Percentiles rank a stretch among this genome's conserved stretches.
phyloP scores from a whole-genome alignment of 2,329 filamentous ascomycete species.

The Botrytis elliptica region DNA sequence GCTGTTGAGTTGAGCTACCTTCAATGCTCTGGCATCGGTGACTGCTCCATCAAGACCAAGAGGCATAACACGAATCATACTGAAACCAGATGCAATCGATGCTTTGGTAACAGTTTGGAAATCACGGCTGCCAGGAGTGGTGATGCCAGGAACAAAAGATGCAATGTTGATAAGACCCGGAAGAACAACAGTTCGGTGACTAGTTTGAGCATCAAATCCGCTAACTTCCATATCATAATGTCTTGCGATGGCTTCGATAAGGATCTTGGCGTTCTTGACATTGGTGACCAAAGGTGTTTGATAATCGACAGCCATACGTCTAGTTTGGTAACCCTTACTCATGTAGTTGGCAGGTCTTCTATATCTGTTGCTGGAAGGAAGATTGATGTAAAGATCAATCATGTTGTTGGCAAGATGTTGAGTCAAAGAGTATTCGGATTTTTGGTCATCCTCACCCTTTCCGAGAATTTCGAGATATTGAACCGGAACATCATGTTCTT shows the following conservation, averaged over 20 bases:
- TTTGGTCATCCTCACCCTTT: constrained; percentile 76
- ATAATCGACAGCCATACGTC: constrained; percentile 93
- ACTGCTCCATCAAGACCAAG: constrained; percentile 70
- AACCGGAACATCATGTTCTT: constrained; percentile 86
- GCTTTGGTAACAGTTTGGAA: constrained; percentile 69
- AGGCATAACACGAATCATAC: constrained; percentile 77
- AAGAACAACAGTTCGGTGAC: constrained; percentile 71
- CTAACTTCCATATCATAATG: constrained; percentile 83
- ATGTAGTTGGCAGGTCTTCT: constrained; percentile 96
- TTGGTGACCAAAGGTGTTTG: constrained; percentile 97
- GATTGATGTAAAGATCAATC: constrained; percentile 95
- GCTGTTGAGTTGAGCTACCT: constrained; percentile 68
- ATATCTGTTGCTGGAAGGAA: constrained; percentile 98
- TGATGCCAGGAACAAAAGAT: constrained; percentile 75
- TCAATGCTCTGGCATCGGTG: constrained; percentile 69
- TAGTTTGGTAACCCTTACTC: constrained; percentile 94
- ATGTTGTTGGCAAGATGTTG: constrained; percentile 97
- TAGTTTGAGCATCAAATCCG: constrained; percentile 87
- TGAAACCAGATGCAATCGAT: constrained; percentile 73
- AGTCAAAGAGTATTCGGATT: constrained; percentile 93
- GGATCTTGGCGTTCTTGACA: constrained; percentile 97
- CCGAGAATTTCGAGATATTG: constrained; percentile 90
- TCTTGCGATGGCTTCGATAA: constrained; percentile 89
- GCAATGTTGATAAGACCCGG: constrained; percentile 76
- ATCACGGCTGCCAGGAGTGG: constrained; percentile 62